Conservation (phyloP, 2,329 filamentous ascomycete genomes). For the Aureobasidium zeae region DNA sequence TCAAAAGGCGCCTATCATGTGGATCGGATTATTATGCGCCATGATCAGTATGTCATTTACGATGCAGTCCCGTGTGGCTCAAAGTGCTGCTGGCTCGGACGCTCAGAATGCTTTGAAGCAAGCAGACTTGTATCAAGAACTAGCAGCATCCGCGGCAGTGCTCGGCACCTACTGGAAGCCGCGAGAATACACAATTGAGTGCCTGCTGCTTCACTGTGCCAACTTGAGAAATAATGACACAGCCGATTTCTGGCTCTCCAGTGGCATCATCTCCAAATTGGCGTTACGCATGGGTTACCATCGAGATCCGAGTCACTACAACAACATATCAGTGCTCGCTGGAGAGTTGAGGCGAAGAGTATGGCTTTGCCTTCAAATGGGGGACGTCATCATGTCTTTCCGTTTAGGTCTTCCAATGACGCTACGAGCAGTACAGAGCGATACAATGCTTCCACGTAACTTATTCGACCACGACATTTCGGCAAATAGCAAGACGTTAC, state of each 20-base stretch:
- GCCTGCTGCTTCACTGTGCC: constrained; percentile 30
- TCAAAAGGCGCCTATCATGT: constrained; percentile 31
- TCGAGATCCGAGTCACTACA: constrained; percentile 37
- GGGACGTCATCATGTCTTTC: constrained; percentile 40
- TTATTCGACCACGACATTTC: constrained; percentile 38
- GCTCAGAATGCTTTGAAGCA: constrained; percentile 18
- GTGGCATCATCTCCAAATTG: constrained; percentile 33
- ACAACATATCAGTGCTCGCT: constrained; percentile 32
- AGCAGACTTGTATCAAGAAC: constrained; percentile 24
- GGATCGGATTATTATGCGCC: constrained; percentile 40
- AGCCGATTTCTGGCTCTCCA: constrained; percentile 34
- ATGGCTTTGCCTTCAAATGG: constrained; percentile 36
- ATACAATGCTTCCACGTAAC: constrained; percentile 38
- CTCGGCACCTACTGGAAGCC: constrained; percentile 36
- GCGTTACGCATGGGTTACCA: constrained; percentile 39
- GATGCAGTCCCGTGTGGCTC: constrained; percentile 23
- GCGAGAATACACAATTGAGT: constrained; percentile 36
- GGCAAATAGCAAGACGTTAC: constrained; percentile 28
- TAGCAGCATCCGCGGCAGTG: constrained; percentile 27
- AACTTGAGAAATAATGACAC: constrained; percentile 25
- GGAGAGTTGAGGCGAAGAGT: constrained; percentile 40
- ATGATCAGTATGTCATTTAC: constrained; percentile 37
- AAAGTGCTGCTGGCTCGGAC: constrained; percentile 18
- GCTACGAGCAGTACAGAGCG: constrained; percentile 34
- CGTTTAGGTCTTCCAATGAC: constrained; percentile 43